A percentile compares a stretch with the other conserved stretches of the same genome.
Conservation (phyloP, 2,329 filamentous ascomycete genomes). For the Penicillium sp. region DNA sequence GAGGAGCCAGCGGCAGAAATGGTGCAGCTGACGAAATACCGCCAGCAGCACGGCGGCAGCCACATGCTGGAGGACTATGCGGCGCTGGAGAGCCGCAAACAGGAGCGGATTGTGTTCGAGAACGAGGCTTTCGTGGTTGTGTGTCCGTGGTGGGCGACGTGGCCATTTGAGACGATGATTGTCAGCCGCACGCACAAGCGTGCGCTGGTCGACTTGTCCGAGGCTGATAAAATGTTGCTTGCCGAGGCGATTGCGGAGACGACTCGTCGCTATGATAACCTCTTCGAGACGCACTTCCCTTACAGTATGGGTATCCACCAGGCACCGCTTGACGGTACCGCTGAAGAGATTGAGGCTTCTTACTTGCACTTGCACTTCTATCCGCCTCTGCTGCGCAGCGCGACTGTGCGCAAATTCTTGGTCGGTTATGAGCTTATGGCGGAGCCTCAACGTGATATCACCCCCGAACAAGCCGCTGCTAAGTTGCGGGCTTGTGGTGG, state of each 20-base stretch:
- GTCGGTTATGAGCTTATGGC: conserved; percentile 94
- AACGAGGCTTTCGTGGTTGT: conserved; percentile 82
- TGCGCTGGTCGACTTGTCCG: conserved; percentile 76
- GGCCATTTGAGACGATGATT: conserved; percentile 95
- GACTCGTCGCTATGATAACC: conserved; percentile 88
- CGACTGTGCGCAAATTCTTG: conserved; percentile 92
- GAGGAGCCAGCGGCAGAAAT: conserved; percentile 85
- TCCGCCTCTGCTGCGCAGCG: conserved; percentile 85
- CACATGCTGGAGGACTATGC: conserved; percentile 87
- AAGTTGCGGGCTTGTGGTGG: conserved; percentile 74
- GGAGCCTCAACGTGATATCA: conserved; percentile 97
- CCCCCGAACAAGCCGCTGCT: conserved; percentile 87
- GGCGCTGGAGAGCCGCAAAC: conserved; percentile 73
- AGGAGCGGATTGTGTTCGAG: conserved; percentile 83
- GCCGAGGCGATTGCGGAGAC: conserved; percentile 85
- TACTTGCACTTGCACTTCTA: conserved; percentile 99
- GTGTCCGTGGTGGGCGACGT: conserved; percentile 96
- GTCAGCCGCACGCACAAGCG: conserved; percentile 80
- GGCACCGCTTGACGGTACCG: conserved; percentile 77
- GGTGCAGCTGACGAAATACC: conserved; percentile 74
- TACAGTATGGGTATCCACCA: conserved; percentile 98
- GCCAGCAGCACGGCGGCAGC: conserved; percentile 65
- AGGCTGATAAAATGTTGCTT: conserved; percentile 68
- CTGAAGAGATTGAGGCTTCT: conserved; percentile 80
- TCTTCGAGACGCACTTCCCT: conserved; percentile 95